Evolutionary conservation across 2,329 filamentous ascomycete genomes (phyloP), one percentile per base, ranked within the genome.

Genomic region (Fusarium hostae): DNA sequence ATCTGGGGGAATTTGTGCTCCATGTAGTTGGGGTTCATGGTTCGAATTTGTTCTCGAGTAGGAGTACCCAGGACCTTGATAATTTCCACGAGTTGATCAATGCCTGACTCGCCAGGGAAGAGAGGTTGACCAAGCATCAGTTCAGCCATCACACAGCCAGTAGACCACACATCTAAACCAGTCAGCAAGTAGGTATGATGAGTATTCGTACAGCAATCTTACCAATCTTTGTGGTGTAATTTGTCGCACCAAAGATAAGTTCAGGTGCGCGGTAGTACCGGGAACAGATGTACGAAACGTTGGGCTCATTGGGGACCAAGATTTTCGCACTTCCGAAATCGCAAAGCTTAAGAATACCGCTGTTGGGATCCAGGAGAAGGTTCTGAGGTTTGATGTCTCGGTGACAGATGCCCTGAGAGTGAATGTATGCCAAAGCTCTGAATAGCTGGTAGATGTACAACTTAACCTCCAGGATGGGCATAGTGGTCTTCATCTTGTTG

Each of bases 21-120:
- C 96, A 99, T 99, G 84, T 99, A 99, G 84, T 99, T 99, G 66
- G 96, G 96, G 84, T 99, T 99, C 96, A 99, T 99, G 74, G 96
- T 99, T 76, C 96, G 93, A 79, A 99, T 99, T 83, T 99, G 96
- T 82, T 99, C 96, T 73, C 96, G 90, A 39, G 96, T 98, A 22
- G 96, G 96, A 22, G 96, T 99, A 66, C 96, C 96, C 68, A 99
- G 86, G 58, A 99, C 95, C 85, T 99, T 99, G 88, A 99, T 99
- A 81, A 99, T 99, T 84, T 99, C 96, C 48, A 99, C 96, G 52
- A 99, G 87, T 82, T 99, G 96, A 81, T 99, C 96, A 78, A 99
- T 99, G 72, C 96, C 96, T 51, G 96, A 99, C 83, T 99, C 96
- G 78, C 96, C 96, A 30, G 96, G 96, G 87, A 99, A 99, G 69